These are phyloP conservation scores for Turritis glabra DNA, from an alignment of 345 rosid genomes.

Conservation along the genomic window DNA sequence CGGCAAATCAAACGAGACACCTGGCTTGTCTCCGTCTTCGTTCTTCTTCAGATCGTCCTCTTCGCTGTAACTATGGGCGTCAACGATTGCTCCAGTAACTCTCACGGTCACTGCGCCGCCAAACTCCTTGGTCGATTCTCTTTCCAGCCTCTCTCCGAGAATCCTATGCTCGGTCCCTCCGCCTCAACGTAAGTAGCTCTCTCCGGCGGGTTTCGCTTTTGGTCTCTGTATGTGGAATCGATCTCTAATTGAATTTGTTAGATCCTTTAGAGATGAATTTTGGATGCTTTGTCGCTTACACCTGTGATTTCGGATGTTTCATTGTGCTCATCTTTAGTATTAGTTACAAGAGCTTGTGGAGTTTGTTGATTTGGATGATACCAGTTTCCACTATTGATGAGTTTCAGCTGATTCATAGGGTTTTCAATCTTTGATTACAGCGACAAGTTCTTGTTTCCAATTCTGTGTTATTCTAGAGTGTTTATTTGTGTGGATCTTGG, in stretches of 20 bases:
- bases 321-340: background rate
- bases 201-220: background rate
- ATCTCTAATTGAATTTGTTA: background rate
- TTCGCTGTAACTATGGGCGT: conserved; percentile 66
- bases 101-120: conserved; percentile 57
- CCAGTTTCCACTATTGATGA: background rate
- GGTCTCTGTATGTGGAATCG: background rate
- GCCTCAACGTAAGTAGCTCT: conserved; percentile 63
- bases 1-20: conserved; percentile 67
- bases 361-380: background rate
- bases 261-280: background rate
- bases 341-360: background rate
- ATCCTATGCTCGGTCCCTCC: conserved; percentile 88
- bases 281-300: background rate
- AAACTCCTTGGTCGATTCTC: conserved; percentile 51
- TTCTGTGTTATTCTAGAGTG: background rate
- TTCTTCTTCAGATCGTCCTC: conserved; percentile 63
- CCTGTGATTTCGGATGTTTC: background rate
- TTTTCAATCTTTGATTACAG: background rate
- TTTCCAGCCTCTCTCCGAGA: conserved; percentile 81
- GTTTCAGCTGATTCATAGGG: background rate
- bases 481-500: conserved; percentile 5
- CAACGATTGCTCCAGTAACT: conserved; percentile 60
- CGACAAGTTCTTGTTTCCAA: background rate
- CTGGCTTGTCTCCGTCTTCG: conserved; percentile 76